phyloP scores from a whole-genome alignment of 2,329 filamentous ascomycete species.

The Microdochium paspali region DNA sequence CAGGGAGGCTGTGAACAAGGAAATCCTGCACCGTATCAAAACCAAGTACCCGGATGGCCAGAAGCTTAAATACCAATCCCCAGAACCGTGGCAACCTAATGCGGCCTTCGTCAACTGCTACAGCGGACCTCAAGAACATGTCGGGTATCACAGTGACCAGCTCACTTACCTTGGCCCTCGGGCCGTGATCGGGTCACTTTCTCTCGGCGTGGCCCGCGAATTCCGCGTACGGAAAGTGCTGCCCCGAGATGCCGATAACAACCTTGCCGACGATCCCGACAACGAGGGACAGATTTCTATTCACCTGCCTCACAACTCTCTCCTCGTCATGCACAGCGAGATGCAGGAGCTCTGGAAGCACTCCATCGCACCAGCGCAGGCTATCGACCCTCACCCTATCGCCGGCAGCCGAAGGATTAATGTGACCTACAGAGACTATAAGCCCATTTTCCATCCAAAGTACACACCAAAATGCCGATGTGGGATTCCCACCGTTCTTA shows the following conservation, averaged over 20 bases:
- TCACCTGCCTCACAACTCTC: conserved; percentile 86
- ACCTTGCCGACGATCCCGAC: conserved; percentile 40
- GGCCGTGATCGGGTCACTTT: conserved; percentile 81
- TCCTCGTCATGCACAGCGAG: conserved; percentile 92
- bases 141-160: conserved; percentile 90
- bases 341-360: conserved; percentile 99
- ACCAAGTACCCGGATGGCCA: conserved; percentile 57
- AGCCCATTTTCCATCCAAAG: conserved; percentile 63
- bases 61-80: conserved; percentile 71
- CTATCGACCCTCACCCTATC: conserved; percentile 77
- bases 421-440: conserved; percentile 87
- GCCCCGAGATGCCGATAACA: conserved; percentile 41
- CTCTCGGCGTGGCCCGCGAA: conserved; percentile 83
- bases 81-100: conserved; percentile 70
- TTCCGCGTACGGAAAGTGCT: conserved; percentile 78
- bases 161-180: conserved; percentile 87
- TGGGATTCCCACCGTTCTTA: conserved; percentile 55
- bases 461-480: conserved; percentile 74
- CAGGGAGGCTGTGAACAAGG: conserved; percentile 64
- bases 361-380: conserved; percentile 62
- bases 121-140: conserved; percentile 66
- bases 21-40: conserved; percentile 63
- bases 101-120: conserved; percentile 96
- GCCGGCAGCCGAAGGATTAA: conserved; percentile 79
- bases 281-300: conserved; percentile 81